A percentile compares a stretch with the other conserved stretches of the same genome.
phyloP scores from a whole-genome alignment of 1,284 basidiomycete species.

The Tremellales sp. region DNA sequence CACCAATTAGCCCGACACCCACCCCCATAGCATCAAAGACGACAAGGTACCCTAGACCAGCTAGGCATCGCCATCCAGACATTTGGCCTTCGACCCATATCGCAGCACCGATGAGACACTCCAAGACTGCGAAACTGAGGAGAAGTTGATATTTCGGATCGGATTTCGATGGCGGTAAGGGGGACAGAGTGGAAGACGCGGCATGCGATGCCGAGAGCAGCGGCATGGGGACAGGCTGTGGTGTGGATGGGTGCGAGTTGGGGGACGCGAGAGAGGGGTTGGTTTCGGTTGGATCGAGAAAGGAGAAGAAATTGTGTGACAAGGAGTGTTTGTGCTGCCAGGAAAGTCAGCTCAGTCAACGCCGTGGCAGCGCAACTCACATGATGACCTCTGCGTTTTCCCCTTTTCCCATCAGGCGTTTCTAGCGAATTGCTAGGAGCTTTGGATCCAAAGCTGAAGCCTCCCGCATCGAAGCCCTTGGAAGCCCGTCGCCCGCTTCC shows the following conservation, averaged over 20 bases:
- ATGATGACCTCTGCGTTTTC: conserved; percentile 71
- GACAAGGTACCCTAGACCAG: conserved; percentile 90
- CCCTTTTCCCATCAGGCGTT: conserved; percentile 38
- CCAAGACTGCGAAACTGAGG: conserved; percentile 47
- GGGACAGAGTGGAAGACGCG: conserved; percentile 24
- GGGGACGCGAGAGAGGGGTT: conserved; percentile 32
- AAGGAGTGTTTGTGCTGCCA: conserved; percentile 77
- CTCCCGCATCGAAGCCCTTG: conserved; percentile 29
- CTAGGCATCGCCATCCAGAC: conserved; percentile 77
- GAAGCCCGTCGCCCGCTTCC: no score
- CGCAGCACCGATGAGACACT: conserved; percentile 54
- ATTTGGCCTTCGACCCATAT: conserved; percentile 92
- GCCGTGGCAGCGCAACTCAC: conserved; percentile 23
- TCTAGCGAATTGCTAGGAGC: conserved; percentile 2
- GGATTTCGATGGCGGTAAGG: conserved; percentile 34
- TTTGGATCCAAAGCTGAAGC: conserved; percentile 27
- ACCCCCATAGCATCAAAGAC: conserved; percentile 90
- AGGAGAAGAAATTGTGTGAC: conserved; percentile 90
- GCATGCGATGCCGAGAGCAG: conserved; percentile 3
- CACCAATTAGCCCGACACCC: conserved; percentile 57
- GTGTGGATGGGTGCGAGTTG: conserved; percentile 15
- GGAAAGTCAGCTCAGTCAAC: background rate
- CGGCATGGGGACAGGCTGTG: conserved; percentile 31
- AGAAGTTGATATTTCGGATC: conserved; percentile 47
- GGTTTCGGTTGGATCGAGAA: conserved; percentile 61